Conservation (phyloP, 2,329 filamentous ascomycete species). For the Myriosclerotinia curreyana region DNA sequence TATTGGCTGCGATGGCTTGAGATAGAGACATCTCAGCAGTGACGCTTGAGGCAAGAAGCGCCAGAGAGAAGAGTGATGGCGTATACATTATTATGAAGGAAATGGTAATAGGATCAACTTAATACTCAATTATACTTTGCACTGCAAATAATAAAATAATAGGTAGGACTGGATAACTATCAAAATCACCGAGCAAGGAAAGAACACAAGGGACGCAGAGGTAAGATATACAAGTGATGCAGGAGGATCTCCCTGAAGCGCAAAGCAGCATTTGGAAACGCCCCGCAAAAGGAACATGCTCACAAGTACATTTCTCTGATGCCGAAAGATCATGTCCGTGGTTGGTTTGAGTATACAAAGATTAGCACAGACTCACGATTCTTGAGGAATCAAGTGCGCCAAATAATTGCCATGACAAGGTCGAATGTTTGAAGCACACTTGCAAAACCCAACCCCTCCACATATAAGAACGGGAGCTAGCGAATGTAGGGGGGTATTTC, state of each 20-base stretch:
- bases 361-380: not conserved
- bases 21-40: slow-evolving; percentile 11
- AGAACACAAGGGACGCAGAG: not conserved
- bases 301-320: not conserved
- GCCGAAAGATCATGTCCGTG: not conserved
- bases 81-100: slow-evolving; percentile 20
- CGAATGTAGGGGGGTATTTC: not conserved
- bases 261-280: slow-evolving; percentile 12
- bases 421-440: not conserved
- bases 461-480: not conserved
- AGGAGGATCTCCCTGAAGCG: not conserved
- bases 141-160: slow-evolving; percentile 17
- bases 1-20: slow-evolving; percentile 6
- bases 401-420: not conserved
- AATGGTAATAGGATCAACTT: slow-evolving; percentile 19
- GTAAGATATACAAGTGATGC: slow-evolving; percentile 8
- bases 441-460: not conserved
- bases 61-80: slow-evolving; percentile 9
- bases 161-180: slow-evolving; percentile 12
- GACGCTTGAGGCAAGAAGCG: slow-evolving; percentile 1
- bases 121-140: slow-evolving; percentile 12
- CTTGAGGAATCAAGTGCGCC: not conserved
- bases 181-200: slow-evolving; percentile 10
- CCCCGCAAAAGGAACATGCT: not conserved
- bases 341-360: not conserved